Percentiles rank a stretch among this genome's conserved stretches.
phyloP scores from a whole-genome alignment of 495 filamentous ascomycete genomes.

The Hypoxylon fuscum region DNA sequence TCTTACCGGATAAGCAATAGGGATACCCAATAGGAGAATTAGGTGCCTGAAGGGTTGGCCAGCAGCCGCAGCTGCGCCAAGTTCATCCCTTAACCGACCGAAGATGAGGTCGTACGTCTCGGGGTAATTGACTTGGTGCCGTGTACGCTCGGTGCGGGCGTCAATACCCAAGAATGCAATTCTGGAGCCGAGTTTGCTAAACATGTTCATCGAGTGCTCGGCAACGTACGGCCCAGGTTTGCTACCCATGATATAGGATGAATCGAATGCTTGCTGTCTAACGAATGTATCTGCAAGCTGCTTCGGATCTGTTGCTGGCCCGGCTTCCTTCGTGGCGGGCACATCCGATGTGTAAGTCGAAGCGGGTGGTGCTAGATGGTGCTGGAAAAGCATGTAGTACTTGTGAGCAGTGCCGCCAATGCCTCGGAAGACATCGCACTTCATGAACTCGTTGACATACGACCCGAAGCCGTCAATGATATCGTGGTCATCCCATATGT shows the following conservation, averaged over 20 bases:
- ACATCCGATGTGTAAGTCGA: conserved; percentile 79
- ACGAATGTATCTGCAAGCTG: conserved; percentile 77
- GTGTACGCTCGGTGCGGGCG: conserved; percentile 89
- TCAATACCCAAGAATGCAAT: conserved; percentile 90
- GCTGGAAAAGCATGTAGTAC: conserved; percentile 95
- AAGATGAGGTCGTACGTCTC: conserved; percentile 91
- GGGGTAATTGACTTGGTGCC: conserved; percentile 88
- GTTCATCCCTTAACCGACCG: conserved; percentile 69
- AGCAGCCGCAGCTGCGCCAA: conserved; percentile 60
- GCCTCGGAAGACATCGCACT: conserved; percentile 86
- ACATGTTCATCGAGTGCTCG: conserved; percentile 81
- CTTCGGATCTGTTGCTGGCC: conserved; percentile 66
- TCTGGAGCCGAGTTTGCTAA: conserved; percentile 81
- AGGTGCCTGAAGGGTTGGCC: conserved; percentile 77
- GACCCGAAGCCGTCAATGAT: conserved; percentile 95
- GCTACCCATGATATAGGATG: conserved; percentile 81
- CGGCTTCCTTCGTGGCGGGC: conserved; percentile 41
- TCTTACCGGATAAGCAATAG: conserved; percentile 85
- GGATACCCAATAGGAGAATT: conserved; percentile 86
- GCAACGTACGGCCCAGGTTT: conserved; percentile 82
- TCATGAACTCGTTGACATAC: conserved; percentile 94
- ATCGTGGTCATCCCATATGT: conserved; percentile 95
- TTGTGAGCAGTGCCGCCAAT: conserved; percentile 88
- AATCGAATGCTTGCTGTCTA: conserved; percentile 64
- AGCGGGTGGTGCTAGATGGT: conserved; percentile 82